Conservation (phyloP, 2,329 filamentous ascomycete species). For the Chaetomium sp. region DNA sequence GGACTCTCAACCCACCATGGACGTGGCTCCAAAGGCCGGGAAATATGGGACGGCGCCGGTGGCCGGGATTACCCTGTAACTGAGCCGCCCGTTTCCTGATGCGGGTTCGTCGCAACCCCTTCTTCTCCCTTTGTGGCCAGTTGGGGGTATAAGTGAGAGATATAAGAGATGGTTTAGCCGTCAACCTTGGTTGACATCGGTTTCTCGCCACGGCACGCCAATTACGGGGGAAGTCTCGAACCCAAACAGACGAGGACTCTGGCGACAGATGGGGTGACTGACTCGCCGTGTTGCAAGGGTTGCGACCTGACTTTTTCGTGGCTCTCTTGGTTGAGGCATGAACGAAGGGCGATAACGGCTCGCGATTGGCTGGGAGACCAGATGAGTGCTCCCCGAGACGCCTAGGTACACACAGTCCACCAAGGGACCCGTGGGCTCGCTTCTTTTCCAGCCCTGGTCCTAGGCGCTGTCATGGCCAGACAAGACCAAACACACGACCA, state of each 20-base stretch:
- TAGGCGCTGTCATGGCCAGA: slow-evolving; percentile 1
- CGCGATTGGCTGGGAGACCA: slow-evolving; percentile 24
- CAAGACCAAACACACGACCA: neutral
- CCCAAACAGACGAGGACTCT: slow-evolving; percentile 27
- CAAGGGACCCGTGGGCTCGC: neutral
- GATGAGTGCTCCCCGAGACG: slow-evolving; percentile 22
- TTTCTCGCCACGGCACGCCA: slow-evolving; percentile 26
- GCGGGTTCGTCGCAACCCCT: slow-evolving; percentile 26
- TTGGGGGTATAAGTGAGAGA: slow-evolving; percentile 33
- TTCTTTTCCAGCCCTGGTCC: neutral
- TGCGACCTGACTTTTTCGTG: slow-evolving; percentile 20
- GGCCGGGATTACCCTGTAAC: slow-evolving; percentile 31
- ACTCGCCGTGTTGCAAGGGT: slow-evolving; percentile 28
- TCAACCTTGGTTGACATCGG: slow-evolving; percentile 24
- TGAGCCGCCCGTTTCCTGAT: slow-evolving; percentile 33
- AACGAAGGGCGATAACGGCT: slow-evolving; percentile 16
- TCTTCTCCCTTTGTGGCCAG: slow-evolving; percentile 25
- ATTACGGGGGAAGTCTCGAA: slow-evolving; percentile 26
- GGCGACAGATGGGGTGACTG: slow-evolving; percentile 25
- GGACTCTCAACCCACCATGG: neutral
- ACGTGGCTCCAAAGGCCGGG: slow-evolving; percentile 23
- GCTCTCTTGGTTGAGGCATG: slow-evolving; percentile 24
- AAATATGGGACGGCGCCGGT: slow-evolving; percentile 20
- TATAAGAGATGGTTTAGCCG: slow-evolving; percentile 32
- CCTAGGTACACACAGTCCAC: slow-evolving; percentile 17